Base-by-base conservation (phyloP, 73 alveolate species). In the Paramecium sexaurelia region DNA sequence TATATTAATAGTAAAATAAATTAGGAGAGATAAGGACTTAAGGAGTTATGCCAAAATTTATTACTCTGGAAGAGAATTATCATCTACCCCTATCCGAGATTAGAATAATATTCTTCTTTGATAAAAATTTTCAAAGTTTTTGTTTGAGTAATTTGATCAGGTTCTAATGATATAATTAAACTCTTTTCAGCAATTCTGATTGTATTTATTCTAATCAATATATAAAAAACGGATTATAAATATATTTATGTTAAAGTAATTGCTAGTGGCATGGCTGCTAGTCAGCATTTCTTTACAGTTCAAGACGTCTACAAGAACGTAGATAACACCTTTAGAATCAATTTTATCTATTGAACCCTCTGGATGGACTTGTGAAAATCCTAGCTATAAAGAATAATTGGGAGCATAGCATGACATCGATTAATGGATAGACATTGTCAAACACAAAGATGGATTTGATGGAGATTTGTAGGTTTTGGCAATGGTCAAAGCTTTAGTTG, bases 391-490 rank as follows among this genome's bases (percentile, higher is more conserved):
- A 45, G 90, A 78, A n/a, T 78, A 40, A 27, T 78, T 39, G 68
- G 90, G 61, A 41, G 90, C 90, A 22, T 78, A 78, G 55, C 43
- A 37, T 39, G 90, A 45, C 3, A 40, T 78, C 3, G 90, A 78
- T 43, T 39, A 78, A 39, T 78, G 90, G 90, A 78, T 78, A 24
- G 90, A 78, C 43, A 78, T 78, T 0, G 43, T 78, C 20, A 78
- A 78, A 61, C 90, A 78, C 45, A 78, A 24, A 17, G 90, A 78
- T 6, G 90, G 90, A 24, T 78, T 78, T 43, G 90, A 78, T 78
- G 90, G 90, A 78, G 90, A 78, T 78, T 43, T 78, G 35, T 33
- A 78, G 43, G 90, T 78, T 43, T 78, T 78, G 71, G 90, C 90
- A 1, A 78, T 78, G 73, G 90, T 78, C 43, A 78, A 78, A 22